phyloP scores from a whole-genome alignment of 1,139 yeast genomes.

The Debaryomyces fabryi region DNA sequence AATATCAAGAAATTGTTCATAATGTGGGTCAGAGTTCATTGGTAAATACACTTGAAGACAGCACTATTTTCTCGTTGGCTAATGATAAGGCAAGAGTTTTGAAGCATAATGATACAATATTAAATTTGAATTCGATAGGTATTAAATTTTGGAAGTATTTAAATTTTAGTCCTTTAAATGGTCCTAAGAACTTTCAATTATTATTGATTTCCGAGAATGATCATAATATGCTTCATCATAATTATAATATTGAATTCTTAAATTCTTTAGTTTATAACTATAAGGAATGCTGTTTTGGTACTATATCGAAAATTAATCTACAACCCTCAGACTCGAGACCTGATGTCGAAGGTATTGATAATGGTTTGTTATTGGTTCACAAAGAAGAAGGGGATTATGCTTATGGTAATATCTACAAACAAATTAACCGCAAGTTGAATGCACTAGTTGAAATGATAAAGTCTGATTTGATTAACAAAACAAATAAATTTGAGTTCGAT shows the following conservation, averaged over 20 bases:
- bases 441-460: constrained; percentile 39
- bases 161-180: constrained; percentile 55
- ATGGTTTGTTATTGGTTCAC: constrained; percentile 37
- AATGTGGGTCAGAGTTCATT: constrained; percentile 17
- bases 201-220: constrained; percentile 46
- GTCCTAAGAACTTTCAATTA: constrained; percentile 54
- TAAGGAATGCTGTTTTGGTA: constrained; percentile 53
- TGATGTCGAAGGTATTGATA: constrained; percentile 35
- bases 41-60: constrained; percentile 13
- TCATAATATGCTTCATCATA: constrained; percentile 14
- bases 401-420: constrained; percentile 32
- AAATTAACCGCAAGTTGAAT: constrained; percentile 31
- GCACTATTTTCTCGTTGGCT: constrained; percentile 1
- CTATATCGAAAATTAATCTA: constrained; percentile 35
- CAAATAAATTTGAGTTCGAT: constrained; percentile 46
- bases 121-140: constrained; percentile 41
- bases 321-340: constrained; percentile 33
- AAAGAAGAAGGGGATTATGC: constrained; percentile 22
- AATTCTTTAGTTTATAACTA: constrained; percentile 46
- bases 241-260: constrained; percentile 38
- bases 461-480: constrained; percentile 44
- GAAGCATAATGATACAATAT: constrained; percentile 27
- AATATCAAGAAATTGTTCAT: constrained; percentile 25
- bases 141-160: constrained; percentile 58
- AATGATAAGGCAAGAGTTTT: constrained; percentile 30